Evolutionary conservation across 2,329 filamentous ascomycete genomes (phyloP), one percentile per base, ranked within the genome.

Genomic region (Coniochaeta ligniaria): DNA sequence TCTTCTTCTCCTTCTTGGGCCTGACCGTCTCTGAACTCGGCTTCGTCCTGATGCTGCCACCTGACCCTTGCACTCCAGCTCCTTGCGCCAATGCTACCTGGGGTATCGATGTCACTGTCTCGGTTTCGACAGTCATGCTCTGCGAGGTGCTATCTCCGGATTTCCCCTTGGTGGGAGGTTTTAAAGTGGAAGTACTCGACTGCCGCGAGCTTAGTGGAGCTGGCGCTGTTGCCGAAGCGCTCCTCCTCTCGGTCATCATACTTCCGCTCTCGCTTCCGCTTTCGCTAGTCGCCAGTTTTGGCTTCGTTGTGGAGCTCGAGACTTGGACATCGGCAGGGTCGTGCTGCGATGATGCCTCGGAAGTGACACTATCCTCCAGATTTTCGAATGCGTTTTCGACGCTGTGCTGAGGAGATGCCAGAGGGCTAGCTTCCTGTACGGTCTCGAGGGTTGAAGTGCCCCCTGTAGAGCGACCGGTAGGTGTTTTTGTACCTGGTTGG

Each of bases 101-200:
- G 12, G 93, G 92, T 60, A 97, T 90, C 3, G 93, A 96, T 50
- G 86, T 89, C 41, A 99, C 95, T 0, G 93, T 96, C 74, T 99
- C 95, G 0, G 95, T 97, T 77, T 99, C 95, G 16, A 98, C 94
- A 11, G 92, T 98, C 92, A 99, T 97, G 68, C 91, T 95, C 70
- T 89, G 87, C 61, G 88, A 83, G 38, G 90, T 89, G n/a, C 86
- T 87, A 71, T 96, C 91, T 58, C 81, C 78, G 31, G 84, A 78
- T 71, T 93, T 91, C 36, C 84, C 80, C 70, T 92, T 91, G 60
- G 80, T 76, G 60, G 77, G 78, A 45, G 90, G 82, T 63, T 87
- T 88, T 38, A 89, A 17, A 6, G 54, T 83, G 57, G 87, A 85
- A 63, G 82, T 74, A 66, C 83, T 86, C 9, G 91, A 91, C 63